Conservation (phyloP, 495 filamentous ascomycete genomes). For the Penicillium psychrofluorescens region DNA sequence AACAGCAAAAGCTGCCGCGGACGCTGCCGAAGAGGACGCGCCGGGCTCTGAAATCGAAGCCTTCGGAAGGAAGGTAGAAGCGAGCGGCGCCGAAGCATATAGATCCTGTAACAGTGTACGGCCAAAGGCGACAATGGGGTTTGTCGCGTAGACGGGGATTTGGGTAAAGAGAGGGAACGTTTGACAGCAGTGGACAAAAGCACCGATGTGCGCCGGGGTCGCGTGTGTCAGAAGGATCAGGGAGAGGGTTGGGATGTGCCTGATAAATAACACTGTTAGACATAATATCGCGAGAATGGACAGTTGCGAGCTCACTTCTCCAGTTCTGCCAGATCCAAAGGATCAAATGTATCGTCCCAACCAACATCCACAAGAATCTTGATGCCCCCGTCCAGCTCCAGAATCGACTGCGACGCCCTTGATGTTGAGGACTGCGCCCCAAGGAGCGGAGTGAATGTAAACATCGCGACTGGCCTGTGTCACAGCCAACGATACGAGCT, state of each 20-base stretch:
- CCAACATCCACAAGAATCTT: constrained; percentile 93
- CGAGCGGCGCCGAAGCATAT: constrained; percentile 82
- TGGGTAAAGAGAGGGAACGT: constrained; percentile 85
- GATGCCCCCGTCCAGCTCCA: constrained; percentile 94
- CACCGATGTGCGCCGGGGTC: constrained; percentile 81
- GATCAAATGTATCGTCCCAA: constrained; percentile 89
- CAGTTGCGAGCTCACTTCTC: constrained; percentile 62
- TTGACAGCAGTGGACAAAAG: constrained; percentile 95
- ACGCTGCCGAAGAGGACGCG: constrained; percentile 39
- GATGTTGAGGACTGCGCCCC: constrained; percentile 79
- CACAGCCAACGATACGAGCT: constrained; percentile 1
- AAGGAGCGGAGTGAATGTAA: constrained; percentile 87
- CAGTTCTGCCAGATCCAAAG: constrained; percentile 69
- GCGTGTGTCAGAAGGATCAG: constrained; percentile 93
- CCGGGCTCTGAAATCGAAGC: constrained; percentile 59
- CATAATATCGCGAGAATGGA: not conserved
- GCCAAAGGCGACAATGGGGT: constrained; percentile 86
- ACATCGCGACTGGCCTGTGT: constrained; percentile 52
- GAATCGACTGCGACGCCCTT: constrained; percentile 81
- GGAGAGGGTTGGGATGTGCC: constrained; percentile 83
- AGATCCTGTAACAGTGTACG: constrained; percentile 87
- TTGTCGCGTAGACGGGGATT: constrained; percentile 94
- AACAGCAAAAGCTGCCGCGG: constrained; percentile 17
- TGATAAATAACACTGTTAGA: constrained; percentile 27
- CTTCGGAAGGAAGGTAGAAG: constrained; percentile 68